Evolutionary conservation across 2,329 filamentous ascomycete genomes (phyloP), one percentile per base, ranked within the genome.

Genomic region (Emergomyces africanus): DNA sequence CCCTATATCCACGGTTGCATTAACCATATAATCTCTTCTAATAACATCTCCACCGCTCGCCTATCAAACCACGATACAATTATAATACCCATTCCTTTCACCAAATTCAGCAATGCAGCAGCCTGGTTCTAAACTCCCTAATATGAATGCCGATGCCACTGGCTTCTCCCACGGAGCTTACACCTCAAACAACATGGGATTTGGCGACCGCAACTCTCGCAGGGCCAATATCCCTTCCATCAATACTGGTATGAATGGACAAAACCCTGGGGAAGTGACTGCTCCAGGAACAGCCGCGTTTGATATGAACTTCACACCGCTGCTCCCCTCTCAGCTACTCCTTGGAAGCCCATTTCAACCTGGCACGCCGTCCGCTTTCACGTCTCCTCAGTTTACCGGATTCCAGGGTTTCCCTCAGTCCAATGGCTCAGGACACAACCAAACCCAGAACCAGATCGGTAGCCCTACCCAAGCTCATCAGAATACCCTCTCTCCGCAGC

Each of bases 281-380:
- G 92, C 88, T 28, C 91, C 94, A 18, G 90, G 88, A 49, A 92
- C 61, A 55, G 90, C 59, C 55, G 90, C 83, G 49, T 95, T 90
- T 70, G 94, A 97, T 70, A 96, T 97, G 92, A 94, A 97, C 76
- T 97, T 96, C 75, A 96, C 94, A 12, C 92, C 94, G 64, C 82
- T 99, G 65, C 83, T 99, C 42, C 94, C 94, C 41, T 97, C 92
- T 39, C 90, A 96, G 75, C 80, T 99, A 67, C 84, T 99, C 30
- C 86, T 97, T 56, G 94, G 94, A 54, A 96, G 90, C 74, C 94
- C 94, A 20, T 97, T 97, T 76, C 94, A 97, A 76, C 90, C 94
- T 15, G 94, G 91, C 48, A 96, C 89, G 5, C 92, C 92, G 3
- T 89, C 87, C 39, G 86, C 89, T 42, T 97, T 96, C 75, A 85